phyloP scores from a whole-genome alignment of 495 filamentous ascomycete genomes.

The Penicillium simplicissimum region DNA sequence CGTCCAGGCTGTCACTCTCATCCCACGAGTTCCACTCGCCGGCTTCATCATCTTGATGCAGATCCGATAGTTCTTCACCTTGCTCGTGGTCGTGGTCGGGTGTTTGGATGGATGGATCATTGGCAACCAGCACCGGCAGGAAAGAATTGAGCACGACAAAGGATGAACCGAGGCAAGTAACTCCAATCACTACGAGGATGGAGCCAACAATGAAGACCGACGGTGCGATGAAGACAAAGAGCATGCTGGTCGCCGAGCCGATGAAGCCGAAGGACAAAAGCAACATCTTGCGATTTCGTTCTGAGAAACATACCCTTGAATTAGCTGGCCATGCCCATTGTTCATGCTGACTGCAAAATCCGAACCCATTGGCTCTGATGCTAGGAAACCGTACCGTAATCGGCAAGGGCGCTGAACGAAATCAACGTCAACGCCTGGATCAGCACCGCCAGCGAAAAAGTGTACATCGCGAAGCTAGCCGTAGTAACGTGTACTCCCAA shows the following conservation, averaged over 20 bases:
- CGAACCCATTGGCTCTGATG: neutral
- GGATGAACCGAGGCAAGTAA: constrained; percentile 63
- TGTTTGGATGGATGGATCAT: constrained; percentile 42
- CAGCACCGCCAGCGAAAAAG: constrained; percentile 52
- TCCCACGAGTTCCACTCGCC: constrained; percentile 41
- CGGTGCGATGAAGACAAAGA: constrained; percentile 74
- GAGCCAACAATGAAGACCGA: constrained; percentile 72
- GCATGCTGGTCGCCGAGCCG: constrained; percentile 79
- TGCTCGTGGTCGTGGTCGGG: constrained; percentile 21
- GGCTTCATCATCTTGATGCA: constrained; percentile 20
- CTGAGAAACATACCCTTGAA: constrained; percentile 21
- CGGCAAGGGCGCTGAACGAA: constrained; percentile 54
- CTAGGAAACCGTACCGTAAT: constrained; percentile 49
- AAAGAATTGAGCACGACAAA: constrained; percentile 56
- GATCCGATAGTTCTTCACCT: constrained; percentile 30
- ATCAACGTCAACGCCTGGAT: constrained; percentile 55
- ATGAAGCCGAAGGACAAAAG: constrained; percentile 75
- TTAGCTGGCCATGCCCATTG: neutral
- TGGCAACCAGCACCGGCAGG: constrained; percentile 50
- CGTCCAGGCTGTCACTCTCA: constrained; percentile 29
- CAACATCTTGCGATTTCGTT: constrained; percentile 64
- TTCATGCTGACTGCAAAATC: neutral
- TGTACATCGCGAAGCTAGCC: constrained; percentile 58
- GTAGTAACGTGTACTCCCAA: constrained; percentile 50
- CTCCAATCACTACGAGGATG: constrained; percentile 76